Conservation (phyloP, 345 rosid genomes). For the Acer campestre region DNA sequence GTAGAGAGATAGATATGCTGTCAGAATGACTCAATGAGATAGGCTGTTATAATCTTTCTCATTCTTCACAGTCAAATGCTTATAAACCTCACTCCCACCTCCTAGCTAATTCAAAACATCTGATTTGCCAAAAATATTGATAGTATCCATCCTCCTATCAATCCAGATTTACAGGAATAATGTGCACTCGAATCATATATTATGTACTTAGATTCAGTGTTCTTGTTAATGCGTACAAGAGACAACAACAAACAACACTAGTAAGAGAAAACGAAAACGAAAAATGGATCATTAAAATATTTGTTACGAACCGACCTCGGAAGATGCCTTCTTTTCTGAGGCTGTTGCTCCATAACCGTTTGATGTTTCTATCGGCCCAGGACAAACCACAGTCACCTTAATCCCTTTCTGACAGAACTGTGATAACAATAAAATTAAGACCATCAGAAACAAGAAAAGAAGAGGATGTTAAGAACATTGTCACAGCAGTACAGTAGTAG, state of each 20-base stretch:
- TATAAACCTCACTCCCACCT: background rate
- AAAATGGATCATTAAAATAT: background rate
- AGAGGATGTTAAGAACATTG: background rate
- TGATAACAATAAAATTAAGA: constrained; percentile 16
- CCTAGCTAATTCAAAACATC: background rate
- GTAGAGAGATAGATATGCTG: background rate
- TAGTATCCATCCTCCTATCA: constrained; percentile 2
- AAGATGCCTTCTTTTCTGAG: constrained; percentile 44
- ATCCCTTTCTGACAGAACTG: constrained; percentile 86
- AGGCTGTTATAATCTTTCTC: background rate
- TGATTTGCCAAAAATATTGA: background rate
- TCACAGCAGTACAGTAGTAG: background rate
- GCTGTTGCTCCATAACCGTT: constrained; percentile 58
- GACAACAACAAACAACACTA: background rate
- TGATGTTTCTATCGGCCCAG: constrained; percentile 85
- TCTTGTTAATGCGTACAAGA: background rate
- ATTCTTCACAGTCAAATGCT: constrained; percentile 4
- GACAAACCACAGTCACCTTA: constrained; percentile 91
- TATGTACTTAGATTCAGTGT: background rate
- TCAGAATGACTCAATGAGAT: background rate
- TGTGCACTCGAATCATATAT: background rate
- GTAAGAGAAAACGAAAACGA: background rate
- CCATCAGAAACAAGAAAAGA: constrained; percentile 2
- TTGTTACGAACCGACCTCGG: constrained; percentile 45
- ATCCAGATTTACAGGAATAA: background rate